Evolutionary conservation across 768 basidiomycete species (phyloP), one percentile per base, ranked within the genome.

Genomic region (Russula abietina): DNA sequence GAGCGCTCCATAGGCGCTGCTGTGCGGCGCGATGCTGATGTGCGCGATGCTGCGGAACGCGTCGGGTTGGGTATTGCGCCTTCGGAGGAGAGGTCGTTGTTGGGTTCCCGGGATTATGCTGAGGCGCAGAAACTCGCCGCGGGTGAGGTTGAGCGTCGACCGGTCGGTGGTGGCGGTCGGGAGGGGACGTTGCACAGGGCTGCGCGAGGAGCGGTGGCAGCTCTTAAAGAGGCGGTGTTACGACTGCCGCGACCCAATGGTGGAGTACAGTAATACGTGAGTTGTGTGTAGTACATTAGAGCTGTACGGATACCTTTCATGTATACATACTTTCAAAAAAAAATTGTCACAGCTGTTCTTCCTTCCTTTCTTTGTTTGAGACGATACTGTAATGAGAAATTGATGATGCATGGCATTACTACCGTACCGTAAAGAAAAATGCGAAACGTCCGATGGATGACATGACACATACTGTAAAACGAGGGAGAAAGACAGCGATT

Each of bases 1-100:
- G 67, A 62, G 33, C 52, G 49, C 9, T 5, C 49, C 9, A n/a
- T 49, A n/a, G 67, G 67, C 24, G 30, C 28, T 1, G 64, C 59
- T 11, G 51, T 67, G 50, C 67, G 67, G 0, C 48, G 10, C 48
- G 59, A 61, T 11, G 51, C 45, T 3, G 59, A 64, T 28, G 66
- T 67, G 57, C 66, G 64, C 14, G 59, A 32, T 0, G 64, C 64
- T 3, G 66, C 66, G 22, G 61, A 54, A 12, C 49, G 50, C 8
- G 39, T 14, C 4, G 51, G 56, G 14, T 22, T 61, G 2, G 66
- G 64, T n/a, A 17, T 67, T 10, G 28, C 28, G 30, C 38, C 57
- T 4, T 43, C 33, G 4, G 46, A 41, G 51, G 43, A 22, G 39
- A 30, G 48, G 24, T 4, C 36, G 48, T 17, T 26, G 60, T 33